Percentiles rank a stretch among this genome's conserved stretches.
These are phyloP conservation scores for Chlamydomonas schloesseri DNA, from an alignment of 139 green algal species.

Conservation along the genomic window DNA sequence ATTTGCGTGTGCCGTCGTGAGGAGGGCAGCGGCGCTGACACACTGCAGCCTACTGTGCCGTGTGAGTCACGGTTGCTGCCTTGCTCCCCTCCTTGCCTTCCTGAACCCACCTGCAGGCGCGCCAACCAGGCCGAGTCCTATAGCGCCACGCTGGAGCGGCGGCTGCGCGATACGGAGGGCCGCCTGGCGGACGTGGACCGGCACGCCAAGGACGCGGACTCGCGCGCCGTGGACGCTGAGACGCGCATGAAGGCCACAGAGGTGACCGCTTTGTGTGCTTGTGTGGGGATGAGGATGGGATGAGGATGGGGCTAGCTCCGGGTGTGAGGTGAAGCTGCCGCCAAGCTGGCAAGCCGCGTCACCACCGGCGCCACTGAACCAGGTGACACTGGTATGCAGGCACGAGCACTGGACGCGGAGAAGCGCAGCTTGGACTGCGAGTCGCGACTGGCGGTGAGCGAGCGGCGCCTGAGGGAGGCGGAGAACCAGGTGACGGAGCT, in stretches of 20 bases:
- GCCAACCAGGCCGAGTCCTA: constrained; percentile 37
- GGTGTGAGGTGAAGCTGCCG: too few species aligned
- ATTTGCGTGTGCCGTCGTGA: too few species aligned
- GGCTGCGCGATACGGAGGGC: constrained; percentile 43
- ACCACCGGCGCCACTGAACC: too few species aligned
- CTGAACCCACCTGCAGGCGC: neutral
- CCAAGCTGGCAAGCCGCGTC: too few species aligned
- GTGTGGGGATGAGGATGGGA: too few species aligned
- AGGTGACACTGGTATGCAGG: neutral
- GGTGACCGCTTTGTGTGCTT: too few species aligned
- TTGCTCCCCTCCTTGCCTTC: too few species aligned
- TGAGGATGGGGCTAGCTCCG: too few species aligned
- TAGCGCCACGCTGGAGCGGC: constrained; percentile 39
- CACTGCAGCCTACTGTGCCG: too few species aligned
- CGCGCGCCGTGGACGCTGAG: constrained; percentile 19
- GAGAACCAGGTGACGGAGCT: constrained; percentile 50
- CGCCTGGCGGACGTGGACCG: constrained; percentile 27
- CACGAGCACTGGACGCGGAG: constrained; percentile 35
- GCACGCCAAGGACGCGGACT: constrained; percentile 30
- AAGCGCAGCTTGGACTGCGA: constrained; percentile 31
- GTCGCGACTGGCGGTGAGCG: constrained; percentile 24
- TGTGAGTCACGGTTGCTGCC: too few species aligned
- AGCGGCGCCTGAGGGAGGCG: constrained; percentile 53
- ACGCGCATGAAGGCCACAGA: constrained; percentile 35
- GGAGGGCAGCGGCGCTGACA: too few species aligned